Evolutionary conservation across 306 rosid species (phyloP).

Genomic region (Pterocarpus macrocarpus): DNA sequence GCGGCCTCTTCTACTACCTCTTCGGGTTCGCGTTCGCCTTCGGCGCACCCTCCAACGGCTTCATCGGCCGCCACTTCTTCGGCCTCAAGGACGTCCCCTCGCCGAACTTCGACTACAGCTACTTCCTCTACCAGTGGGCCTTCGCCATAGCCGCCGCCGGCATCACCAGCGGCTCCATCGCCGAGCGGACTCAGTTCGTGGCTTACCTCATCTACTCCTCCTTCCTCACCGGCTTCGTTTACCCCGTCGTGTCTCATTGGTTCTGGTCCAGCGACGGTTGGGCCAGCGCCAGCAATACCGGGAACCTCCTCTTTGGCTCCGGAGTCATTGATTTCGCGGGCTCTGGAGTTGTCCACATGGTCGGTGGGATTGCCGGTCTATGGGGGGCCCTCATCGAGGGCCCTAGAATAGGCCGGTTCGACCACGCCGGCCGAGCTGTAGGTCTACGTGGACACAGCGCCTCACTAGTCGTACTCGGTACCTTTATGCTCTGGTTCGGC

Average conservation of each 20-base stretch:
- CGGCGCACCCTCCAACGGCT: conserved; percentile 78
- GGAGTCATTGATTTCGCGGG: conserved; percentile 95
- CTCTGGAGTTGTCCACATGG: conserved; percentile 93
- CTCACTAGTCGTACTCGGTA: conserved; percentile 73
- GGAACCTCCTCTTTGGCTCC: conserved; percentile 54
- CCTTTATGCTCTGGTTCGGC: conserved; percentile 94
- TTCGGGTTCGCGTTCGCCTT: conserved; percentile 96
- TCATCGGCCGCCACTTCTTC: conserved; percentile 86
- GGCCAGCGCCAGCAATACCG: conserved; percentile 60
- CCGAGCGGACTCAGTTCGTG: conserved; percentile 90
- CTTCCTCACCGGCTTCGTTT: conserved; percentile 89
- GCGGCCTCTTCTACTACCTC: conserved; percentile 88
- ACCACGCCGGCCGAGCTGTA: conserved; percentile 61
- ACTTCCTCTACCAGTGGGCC: conserved; percentile 95
- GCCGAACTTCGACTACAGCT: conserved; percentile 50
- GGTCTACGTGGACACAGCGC: conserved; percentile 81
- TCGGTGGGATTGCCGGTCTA: conserved; percentile 86
- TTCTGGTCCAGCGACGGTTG: conserved; percentile 89
- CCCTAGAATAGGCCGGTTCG: conserved; percentile 86
- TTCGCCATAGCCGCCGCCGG: conserved; percentile 98
- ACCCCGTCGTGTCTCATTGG: conserved; percentile 94
- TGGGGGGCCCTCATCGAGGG: conserved; percentile 94
- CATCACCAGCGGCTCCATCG: conserved; percentile 89
- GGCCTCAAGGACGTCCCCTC: conserved; percentile 66
- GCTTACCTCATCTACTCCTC: conserved; percentile 85